Evolutionary conservation across 805 yeast species (phyloP).

Genomic region (Spathaspora boniae): DNA sequence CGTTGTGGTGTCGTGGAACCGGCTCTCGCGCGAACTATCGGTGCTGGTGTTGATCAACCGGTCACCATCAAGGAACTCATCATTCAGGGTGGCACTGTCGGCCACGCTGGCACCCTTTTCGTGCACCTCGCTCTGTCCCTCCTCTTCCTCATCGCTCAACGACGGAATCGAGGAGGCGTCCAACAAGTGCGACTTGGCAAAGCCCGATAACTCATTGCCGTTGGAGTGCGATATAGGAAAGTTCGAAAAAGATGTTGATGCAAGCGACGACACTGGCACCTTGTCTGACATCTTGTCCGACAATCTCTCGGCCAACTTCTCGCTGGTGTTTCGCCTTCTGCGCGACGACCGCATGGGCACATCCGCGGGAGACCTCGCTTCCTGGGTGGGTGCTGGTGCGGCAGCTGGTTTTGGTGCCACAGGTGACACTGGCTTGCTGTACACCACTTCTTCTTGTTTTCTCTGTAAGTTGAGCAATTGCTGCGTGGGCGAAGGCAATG

Average conservation of each 20-base stretch:
- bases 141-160: conserved; percentile 4
- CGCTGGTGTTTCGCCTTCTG: conserved; percentile 15
- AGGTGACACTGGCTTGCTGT: too few relatives aligned
- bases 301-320: neutral
- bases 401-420: neutral
- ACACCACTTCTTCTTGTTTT: neutral
- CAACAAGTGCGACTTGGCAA: too few relatives aligned
- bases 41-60: too few relatives aligned
- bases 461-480: conserved; percentile 5
- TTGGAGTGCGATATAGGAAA: too few relatives aligned
- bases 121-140: neutral
- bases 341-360: conserved; percentile 21
- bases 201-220: too few relatives aligned
- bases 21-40: too few relatives aligned
- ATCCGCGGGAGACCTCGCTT: neutral
- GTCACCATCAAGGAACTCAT: too few relatives aligned
- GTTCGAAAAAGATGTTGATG: too few relatives aligned
- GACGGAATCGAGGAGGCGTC: too few relatives aligned
- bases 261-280: conserved; percentile 1
- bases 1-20: conserved; percentile 1
- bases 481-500: conserved; percentile 3
- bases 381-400: neutral
- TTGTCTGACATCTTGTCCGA: neutral
- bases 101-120: neutral
- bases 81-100: too few relatives aligned